Percentiles rank a stretch among this genome's conserved stretches.
Conservation (phyloP, 2,329 filamentous ascomycete species). For the Dactylellina parvicollis region DNA sequence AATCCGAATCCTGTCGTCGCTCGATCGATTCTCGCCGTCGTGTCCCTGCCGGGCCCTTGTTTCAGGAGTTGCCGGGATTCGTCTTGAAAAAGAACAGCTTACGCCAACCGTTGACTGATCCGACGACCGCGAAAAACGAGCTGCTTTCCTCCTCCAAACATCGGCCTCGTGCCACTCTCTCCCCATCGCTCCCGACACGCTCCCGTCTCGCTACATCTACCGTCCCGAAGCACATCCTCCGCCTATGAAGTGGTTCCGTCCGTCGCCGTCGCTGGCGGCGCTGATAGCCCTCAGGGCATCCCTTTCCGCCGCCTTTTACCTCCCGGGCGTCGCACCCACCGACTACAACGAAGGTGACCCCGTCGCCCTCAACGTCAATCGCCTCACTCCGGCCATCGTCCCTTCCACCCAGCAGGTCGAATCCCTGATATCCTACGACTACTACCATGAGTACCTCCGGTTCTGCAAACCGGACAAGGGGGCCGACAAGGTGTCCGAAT, state of each 20-base stretch:
- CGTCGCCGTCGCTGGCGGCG: conserved; percentile 48
- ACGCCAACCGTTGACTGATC: conserved; percentile 20
- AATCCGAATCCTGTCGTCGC: neutral
- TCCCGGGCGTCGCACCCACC: conserved; percentile 92
- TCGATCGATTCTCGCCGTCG: neutral
- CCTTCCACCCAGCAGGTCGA: conserved; percentile 81
- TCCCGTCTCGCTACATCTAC: neutral
- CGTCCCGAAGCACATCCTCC: conserved; percentile 8
- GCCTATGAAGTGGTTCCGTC: conserved; percentile 39
- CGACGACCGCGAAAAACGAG: conserved; percentile 12
- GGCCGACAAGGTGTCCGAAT: conserved; percentile 83
- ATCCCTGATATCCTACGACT: conserved; percentile 95
- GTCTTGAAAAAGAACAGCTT: conserved; percentile 44
- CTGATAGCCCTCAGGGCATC: conserved; percentile 38
- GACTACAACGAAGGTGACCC: conserved; percentile 82
- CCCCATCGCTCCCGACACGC: neutral
- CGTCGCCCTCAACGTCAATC: conserved; percentile 92
- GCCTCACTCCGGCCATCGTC: conserved; percentile 84
- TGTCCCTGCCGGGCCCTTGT: neutral
- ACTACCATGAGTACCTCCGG: conserved; percentile 87
- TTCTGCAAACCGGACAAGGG: conserved; percentile 85
- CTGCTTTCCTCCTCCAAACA: neutral
- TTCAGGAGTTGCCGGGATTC: conserved; percentile 18
- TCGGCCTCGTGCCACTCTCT: conserved; percentile 16
- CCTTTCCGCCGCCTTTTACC: conserved; percentile 78